phyloP scores from a whole-genome alignment of 106 monocot genomes.

The Triglochin maritima region DNA sequence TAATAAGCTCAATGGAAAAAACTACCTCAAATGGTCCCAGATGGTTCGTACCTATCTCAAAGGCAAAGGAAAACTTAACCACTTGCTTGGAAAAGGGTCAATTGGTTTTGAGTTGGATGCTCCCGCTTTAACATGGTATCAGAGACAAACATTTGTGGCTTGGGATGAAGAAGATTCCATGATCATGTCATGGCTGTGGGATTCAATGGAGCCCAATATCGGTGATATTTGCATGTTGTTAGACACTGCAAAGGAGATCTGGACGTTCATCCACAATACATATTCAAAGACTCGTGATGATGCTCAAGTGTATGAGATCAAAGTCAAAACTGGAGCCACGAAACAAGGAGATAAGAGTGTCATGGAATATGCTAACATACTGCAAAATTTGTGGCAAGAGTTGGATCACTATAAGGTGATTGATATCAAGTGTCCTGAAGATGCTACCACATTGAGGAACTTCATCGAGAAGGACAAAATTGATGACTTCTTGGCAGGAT shows the following conservation, averaged over 20 bases:
- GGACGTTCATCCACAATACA: not conserved
- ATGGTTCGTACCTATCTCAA: too few species aligned
- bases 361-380: slow-evolving; percentile 4
- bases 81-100: too few species aligned
- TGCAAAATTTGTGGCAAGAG: too few species aligned
- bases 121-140: too few species aligned
- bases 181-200: slow-evolving; percentile 7
- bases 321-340: not conserved
- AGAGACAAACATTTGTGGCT: not conserved
- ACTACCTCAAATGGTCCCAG: too few species aligned
- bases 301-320: slow-evolving; percentile 6
- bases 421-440: slow-evolving; percentile 7
- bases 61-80: too few species aligned
- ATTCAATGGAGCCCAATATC: not conserved
- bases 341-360: slow-evolving; percentile 5
- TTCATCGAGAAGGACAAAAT: not conserved
- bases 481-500: slow-evolving; percentile 1
- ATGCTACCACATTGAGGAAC: slow-evolving; percentile 3
- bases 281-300: slow-evolving; percentile 9
- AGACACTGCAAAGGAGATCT: slow-evolving; percentile 2
- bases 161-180: slow-evolving; percentile 3
- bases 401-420: slow-evolving; percentile 5
- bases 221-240: slow-evolving; percentile 8
- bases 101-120: too few species aligned
- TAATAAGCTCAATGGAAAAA: too few species aligned